These are phyloP conservation scores for Solanum chilense DNA, from an alignment of 257 asterid genomes.

Conservation along the genomic window DNA sequence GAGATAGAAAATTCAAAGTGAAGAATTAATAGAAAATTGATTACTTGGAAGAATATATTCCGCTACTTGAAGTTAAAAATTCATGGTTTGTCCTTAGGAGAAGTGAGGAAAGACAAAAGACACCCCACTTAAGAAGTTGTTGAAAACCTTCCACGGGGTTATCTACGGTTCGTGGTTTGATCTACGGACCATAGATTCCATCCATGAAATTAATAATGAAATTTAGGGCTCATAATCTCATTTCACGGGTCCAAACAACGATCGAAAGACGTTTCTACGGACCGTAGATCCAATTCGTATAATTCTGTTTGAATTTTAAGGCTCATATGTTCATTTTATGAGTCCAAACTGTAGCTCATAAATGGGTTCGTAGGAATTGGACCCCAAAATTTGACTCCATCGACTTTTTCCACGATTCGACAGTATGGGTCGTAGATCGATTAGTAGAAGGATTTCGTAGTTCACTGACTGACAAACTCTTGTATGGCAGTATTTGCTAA, in stretches of 20 bases:
- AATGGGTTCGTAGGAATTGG: neutral
- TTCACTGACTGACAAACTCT: neutral
- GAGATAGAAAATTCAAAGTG: neutral
- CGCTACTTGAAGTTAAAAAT: neutral
- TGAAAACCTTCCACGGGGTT: neutral
- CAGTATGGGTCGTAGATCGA: neutral
- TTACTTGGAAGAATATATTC: neutral
- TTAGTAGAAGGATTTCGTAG: neutral
- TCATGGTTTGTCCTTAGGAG: neutral
- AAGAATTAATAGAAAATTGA: neutral
- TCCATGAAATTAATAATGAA: too few species aligned
- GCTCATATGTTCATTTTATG: neutral
- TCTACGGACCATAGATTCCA: neutral
- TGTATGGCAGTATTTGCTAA: neutral
- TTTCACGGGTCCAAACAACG: neutral
- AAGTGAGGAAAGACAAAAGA: neutral
- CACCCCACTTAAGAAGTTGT: neutral
- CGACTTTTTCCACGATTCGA: neutral
- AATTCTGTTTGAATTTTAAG: neutral
- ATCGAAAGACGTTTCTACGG: neutral
- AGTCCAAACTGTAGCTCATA: neutral
- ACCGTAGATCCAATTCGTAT: neutral
- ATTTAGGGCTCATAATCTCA: neutral
- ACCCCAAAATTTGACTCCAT: neutral
- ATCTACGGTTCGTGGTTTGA: neutral